Evolutionary conservation across 768 basidiomycete genomes (phyloP), one percentile per base, ranked within the genome.

Genomic region (Hemileccinum impolitum): DNA sequence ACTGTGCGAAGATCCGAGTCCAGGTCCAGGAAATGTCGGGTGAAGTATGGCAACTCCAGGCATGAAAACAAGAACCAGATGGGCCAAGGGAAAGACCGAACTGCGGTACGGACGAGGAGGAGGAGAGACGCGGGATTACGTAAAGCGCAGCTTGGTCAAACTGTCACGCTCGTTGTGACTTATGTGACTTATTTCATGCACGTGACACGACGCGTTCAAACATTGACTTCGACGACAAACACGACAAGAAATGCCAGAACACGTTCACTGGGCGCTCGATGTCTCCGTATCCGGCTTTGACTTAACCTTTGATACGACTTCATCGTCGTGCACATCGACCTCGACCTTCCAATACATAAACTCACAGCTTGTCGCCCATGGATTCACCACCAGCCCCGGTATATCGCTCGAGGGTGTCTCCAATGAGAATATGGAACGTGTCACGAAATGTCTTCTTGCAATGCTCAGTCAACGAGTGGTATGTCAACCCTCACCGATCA

Each of bases 381-480:
- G 91, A 8, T 93, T 87, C 56, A 68, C 77, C 1, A 60, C 78
- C 10, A 60, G 75, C 1, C 81, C 84, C 0, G 90, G 90, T 0
- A 67, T 93, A 17, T 80, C 73, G 12, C 70, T 93, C 32, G 86
- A 87, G 0, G 85, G 85, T 0, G 66, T 85, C 12, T 73, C 79
- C 0, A 74, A 74, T 41, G 63, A 74, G 4, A 76, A 85, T 30
- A 72, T 76, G 15, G 82, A 85, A 17, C 70, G 70, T 19, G 68
- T 84, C 19, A 77, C 84, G 4, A 90, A 87, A 64, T 91, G 89
- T 65, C 56, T 94, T n/a, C 69, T 91, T 6, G 75, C 77, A 2
- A 76, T 94, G 76, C 72, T 94, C 37, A 74, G 84, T 48, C 87
- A 91, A 65, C 72, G 90, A 59, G 72, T 89, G 63, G 90, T 93